Base-by-base conservation (phyloP, 2,329 filamentous ascomycete genomes). In the Hymenotorrendiella dingleyae region DNA sequence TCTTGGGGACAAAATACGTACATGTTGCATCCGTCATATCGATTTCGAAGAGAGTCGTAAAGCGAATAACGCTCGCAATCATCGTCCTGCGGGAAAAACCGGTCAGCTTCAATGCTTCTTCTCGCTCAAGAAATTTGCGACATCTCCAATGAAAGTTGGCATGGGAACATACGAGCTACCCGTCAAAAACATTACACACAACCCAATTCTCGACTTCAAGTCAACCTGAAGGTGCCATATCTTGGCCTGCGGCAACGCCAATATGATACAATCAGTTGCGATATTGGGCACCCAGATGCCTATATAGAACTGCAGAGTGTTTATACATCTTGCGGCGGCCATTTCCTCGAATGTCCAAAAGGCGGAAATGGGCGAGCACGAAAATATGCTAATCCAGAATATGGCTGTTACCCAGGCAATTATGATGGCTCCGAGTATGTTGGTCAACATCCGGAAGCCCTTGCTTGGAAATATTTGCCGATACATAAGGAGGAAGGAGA, bases 401-500 rank as follows among this genome's bases (percentile, higher is more conserved):
- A 39, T 42, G 12, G 37, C 36, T 19, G 42, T 36, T 7, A 17
- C 22, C 45, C 42, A 48, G 32, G 26, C 33, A 19, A 45, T 42
- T n/a, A 42, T 36, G 16, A 48, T 28, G 3, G 23, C 28, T 30
- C 34, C 34, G 11, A 45, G 23, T 7, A 35, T 26, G 21, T 42
- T 33, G 10, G 38, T 34, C 8, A 32, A 9, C 1, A 34, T 33
- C 8, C 32, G 27, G 16, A 45, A 42, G 19, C 14, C 12, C 14
- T 16, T 21, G 7, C 26, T 26, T 2, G 42, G 27, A 22, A 48
- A 48, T 22, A 48, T 42, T 28, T 21, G 19, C 11, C 33, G 21
- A 24, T 46, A 48, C 12, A 46, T 22, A 5, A 39, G 16, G n/a
- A 48, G 30, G 14, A 48, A 37, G 3, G 46, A 42, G 8, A 48